These are phyloP conservation scores for Davidsoniella virescens DNA, from an alignment of 2,329 filamentous ascomycete genomes.

Conservation along the genomic window DNA sequence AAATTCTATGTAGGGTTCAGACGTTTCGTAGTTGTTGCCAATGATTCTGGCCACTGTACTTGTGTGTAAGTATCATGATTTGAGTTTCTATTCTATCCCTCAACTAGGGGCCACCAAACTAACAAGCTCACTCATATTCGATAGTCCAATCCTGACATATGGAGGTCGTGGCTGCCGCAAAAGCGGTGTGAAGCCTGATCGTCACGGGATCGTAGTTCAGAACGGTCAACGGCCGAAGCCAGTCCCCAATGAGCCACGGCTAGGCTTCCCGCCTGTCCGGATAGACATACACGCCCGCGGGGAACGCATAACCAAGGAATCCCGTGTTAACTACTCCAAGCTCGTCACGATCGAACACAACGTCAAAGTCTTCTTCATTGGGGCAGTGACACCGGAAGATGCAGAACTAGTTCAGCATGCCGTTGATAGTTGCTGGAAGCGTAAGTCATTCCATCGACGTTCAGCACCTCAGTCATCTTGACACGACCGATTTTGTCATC, in stretches of 20 bases:
- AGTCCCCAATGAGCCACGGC: conserved; percentile 27
- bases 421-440: conserved; percentile 33
- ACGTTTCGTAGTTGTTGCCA: conserved; percentile 37
- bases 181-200: conserved; percentile 32
- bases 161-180: conserved; percentile 36
- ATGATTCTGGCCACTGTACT: conserved; percentile 34
- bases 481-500: not conserved
- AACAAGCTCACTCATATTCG: conserved; percentile 10
- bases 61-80: conserved; percentile 32
- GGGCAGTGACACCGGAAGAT: conserved; percentile 26
- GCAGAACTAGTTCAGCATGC: conserved; percentile 27
- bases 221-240: conserved; percentile 17
- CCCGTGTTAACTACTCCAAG: conserved; percentile 42
- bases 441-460: conserved; percentile 24
- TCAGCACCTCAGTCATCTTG: conserved; percentile 4
- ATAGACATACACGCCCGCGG: conserved; percentile 26
- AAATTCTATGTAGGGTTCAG: conserved; percentile 33
- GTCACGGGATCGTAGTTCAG: conserved; percentile 33
- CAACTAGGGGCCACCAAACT: not conserved
- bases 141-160: conserved; percentile 40
- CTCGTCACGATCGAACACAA: conserved; percentile 41
- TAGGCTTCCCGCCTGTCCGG: conserved; percentile 32
- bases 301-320: conserved; percentile 32
- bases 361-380: conserved; percentile 39
- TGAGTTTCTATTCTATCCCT: not conserved